phyloP scores from a whole-genome alignment of 345 rosid species.

The Gossypium thurberi region DNA sequence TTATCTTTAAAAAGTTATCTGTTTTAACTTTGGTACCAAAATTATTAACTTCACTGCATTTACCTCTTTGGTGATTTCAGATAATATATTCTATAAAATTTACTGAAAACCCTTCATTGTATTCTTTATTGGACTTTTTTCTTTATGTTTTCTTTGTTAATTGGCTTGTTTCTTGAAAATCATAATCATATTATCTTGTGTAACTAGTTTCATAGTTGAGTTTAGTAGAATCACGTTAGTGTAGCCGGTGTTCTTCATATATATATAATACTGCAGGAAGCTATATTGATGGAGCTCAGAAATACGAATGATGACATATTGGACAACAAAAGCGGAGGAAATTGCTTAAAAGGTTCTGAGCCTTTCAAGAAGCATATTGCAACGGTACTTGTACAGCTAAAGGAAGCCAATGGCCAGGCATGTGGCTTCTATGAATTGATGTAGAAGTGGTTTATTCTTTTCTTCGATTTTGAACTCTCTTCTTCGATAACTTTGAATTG shows the following conservation, averaged over 20 bases:
- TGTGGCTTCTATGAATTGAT: conserved; percentile 39
- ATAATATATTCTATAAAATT: not conserved
- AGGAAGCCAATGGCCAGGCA: conserved; percentile 54
- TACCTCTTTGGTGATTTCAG: not conserved
- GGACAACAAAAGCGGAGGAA: conserved; percentile 30
- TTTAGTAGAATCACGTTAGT: not conserved
- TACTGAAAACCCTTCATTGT: not conserved
- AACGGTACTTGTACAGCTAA: conserved; percentile 38
- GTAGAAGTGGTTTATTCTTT: conserved; percentile 8
- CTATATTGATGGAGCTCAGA: conserved; percentile 36
- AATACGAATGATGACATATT: conserved; percentile 30
- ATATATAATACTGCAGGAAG: conserved; percentile 24
- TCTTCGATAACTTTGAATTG: conserved; percentile 14
- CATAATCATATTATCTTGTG: not conserved
- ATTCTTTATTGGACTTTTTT: not conserved
- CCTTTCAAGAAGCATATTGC: conserved; percentile 41
- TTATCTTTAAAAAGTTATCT: not conserved
- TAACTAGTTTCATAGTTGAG: not conserved
- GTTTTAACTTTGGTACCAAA: not conserved
- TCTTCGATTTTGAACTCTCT: not conserved
- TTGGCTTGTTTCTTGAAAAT: not conserved
- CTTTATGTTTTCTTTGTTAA: not conserved
- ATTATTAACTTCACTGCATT: not conserved
- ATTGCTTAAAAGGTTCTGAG: conserved; percentile 36
- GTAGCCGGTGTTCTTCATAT: not conserved